phyloP scores from a whole-genome alignment of 352 stramenopile species.

The Blastocystis sp. region DNA sequence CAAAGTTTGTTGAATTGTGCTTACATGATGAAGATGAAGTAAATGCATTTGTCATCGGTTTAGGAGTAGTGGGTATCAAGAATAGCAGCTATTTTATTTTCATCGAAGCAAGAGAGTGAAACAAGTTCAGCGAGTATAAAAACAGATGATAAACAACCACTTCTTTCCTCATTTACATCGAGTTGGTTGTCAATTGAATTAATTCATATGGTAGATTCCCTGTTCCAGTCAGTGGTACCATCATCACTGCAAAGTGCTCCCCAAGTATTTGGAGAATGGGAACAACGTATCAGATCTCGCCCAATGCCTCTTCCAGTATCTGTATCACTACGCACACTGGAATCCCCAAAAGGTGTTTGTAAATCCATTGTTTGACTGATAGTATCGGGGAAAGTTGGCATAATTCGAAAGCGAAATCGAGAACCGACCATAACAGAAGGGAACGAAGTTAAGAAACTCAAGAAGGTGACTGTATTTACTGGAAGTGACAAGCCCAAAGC shows the following conservation, averaged over 20 bases:
- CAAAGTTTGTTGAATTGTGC: slow-evolving; percentile 13
- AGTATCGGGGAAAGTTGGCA: slow-evolving; percentile 23
- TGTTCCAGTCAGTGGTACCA: background rate
- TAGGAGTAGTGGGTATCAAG: slow-evolving; percentile 20
- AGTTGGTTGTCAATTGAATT: background rate
- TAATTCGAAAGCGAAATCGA: background rate
- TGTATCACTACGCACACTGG: background rate
- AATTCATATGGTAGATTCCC: background rate
- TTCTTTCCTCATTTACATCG: slow-evolving; percentile 3
- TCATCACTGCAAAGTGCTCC: background rate
- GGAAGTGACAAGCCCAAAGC: background rate
- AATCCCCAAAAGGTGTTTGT: background rate
- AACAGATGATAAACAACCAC: background rate
- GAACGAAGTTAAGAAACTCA: background rate
- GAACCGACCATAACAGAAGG: background rate
- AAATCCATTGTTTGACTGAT: background rate
- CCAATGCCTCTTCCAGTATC: background rate
- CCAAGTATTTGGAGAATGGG: background rate
- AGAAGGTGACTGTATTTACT: background rate
- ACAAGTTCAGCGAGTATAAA: background rate
- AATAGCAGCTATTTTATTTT: slow-evolving; percentile 1
- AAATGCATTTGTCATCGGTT: background rate
- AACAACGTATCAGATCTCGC: background rate
- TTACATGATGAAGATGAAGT: slow-evolving; percentile 1
- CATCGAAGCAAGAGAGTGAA: background rate